phyloP scores from a whole-genome alignment of 495 filamentous ascomycete species.

The Penicillium waksmanii region DNA sequence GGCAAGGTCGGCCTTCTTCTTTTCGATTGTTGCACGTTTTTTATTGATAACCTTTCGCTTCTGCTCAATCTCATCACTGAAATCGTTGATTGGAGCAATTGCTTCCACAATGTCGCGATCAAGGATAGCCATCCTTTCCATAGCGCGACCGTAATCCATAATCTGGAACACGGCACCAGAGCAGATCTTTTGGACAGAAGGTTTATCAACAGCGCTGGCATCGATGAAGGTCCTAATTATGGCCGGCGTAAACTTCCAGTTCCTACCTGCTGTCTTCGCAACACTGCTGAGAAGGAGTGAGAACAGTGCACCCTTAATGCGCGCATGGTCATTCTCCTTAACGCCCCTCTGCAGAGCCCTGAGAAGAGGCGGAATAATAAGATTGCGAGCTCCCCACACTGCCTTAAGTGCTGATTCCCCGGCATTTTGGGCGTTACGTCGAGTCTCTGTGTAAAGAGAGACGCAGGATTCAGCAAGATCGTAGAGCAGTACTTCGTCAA shows the following conservation, averaged over 20 bases:
- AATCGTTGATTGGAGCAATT: constrained; percentile 73
- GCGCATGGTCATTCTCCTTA: constrained; percentile 76
- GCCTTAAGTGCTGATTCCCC: constrained; percentile 93
- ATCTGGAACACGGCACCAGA: constrained; percentile 79
- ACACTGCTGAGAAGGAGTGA: constrained; percentile 86
- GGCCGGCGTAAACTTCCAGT: constrained; percentile 90
- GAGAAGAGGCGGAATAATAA: constrained; percentile 87
- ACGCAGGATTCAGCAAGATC: constrained; percentile 91
- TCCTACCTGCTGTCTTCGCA: constrained; percentile 80
- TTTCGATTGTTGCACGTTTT: constrained; percentile 75
- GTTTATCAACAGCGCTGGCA: constrained; percentile 86
- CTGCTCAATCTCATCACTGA: constrained; percentile 62
- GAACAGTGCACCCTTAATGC: constrained; percentile 93
- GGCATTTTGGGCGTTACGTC: constrained; percentile 87
- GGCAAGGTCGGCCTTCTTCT: constrained; percentile 78
- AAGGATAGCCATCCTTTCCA: constrained; percentile 86
- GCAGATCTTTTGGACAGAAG: constrained; percentile 90
- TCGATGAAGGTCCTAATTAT: constrained; percentile 87
- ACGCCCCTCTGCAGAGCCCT: constrained; percentile 80
- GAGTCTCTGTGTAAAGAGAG: constrained; percentile 94
- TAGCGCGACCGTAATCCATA: constrained; percentile 84
- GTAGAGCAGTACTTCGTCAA: constrained; percentile 80
- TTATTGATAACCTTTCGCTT: constrained; percentile 71
- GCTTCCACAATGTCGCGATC: constrained; percentile 70
- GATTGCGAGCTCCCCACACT: constrained; percentile 78